Evolutionary conservation across 495 filamentous ascomycete genomes (phyloP).

Genomic region (Talaromyces proteolyticus): DNA sequence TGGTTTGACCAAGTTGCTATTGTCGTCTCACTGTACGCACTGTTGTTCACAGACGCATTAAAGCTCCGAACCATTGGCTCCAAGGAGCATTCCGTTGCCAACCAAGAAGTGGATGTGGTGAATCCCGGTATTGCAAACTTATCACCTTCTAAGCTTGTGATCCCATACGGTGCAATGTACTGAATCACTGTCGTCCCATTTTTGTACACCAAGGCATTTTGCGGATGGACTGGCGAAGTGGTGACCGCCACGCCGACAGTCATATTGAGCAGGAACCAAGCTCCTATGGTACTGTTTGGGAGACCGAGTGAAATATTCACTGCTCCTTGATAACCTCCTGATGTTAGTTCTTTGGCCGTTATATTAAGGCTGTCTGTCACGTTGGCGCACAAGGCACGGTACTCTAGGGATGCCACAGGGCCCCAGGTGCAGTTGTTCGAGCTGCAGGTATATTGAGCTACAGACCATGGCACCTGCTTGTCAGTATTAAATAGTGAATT

Average conservation of each 20-base stretch:
- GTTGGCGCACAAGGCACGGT: conserved; percentile 8
- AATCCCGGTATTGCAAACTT: not conserved
- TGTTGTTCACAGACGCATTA: conserved; percentile 1
- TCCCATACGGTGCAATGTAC: not conserved
- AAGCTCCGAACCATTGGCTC: conserved; percentile 10
- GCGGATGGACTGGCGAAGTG: not conserved
- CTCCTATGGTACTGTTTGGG: not conserved
- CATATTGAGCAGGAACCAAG: not conserved
- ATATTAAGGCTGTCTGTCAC: conserved; percentile 6
- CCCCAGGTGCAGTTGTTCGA: conserved; percentile 15
- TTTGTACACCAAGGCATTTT: not conserved
- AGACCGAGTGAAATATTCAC: not conserved
- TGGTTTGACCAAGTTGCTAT: conserved; percentile 6
- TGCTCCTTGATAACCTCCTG: not conserved
- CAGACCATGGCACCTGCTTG: conserved; percentile 6
- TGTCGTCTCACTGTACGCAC: conserved; percentile 4
- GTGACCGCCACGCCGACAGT: not conserved
- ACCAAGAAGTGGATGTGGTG: not conserved
- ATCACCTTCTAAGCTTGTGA: not conserved
- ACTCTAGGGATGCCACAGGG: conserved; percentile 8
- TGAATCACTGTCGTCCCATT: not conserved
- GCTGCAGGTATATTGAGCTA: conserved; percentile 10
- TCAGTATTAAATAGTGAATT: conserved; percentile 9
- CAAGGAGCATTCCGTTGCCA: conserved; percentile 12
- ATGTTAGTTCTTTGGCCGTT: not conserved